Base-by-base conservation (phyloP, 2,329 filamentous ascomycete species). In the Myrmaecium sp. region DNA sequence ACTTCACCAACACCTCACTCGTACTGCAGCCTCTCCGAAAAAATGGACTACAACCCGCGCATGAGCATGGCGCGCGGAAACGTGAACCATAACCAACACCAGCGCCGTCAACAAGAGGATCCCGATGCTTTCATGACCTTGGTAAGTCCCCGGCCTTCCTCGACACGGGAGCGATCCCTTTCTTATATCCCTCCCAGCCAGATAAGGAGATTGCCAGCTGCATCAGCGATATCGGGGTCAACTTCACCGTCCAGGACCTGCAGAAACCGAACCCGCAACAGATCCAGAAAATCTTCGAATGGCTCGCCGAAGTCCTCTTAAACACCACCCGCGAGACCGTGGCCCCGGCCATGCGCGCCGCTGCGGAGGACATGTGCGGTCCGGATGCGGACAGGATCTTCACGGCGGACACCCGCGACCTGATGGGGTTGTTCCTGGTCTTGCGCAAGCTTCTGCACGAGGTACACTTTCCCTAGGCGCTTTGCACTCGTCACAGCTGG, bases 211-310 rank as follows among this genome's bases (percentile, higher is more conserved):
- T 98, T 34, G 86, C 86, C 40, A 83, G 80, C 49, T 98, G 89
- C 54, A 94, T 98, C 58, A 89, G 77, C 44, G 89, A 95, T 51
- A 93, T 95, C 43, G 86, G 86, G 32, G 84, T 95, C 42, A 74
- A 71, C 15, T 94, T 95, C 52, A 78, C 71, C 18, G 63, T 84
- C 11, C 69, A 77, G 33, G 86, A 98, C 54, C 66, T 98, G 21
- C 74, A 86, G 41, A 95, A 94, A 47, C 89, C 89, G 4, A 93
- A 93, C 42, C 77, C 89, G 3, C 70, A 86, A 33, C 83, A 93
- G 44, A 84, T 95, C 28, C 89, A 98, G 54, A 83, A 89, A 62
- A 83, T 98, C 27, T 92, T 95, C 47, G 89, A 98, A 63, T 92
- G 83, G 77, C 89, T 98, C 41, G 84, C 83, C 32, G 84, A 94